Evolutionary conservation across 306 rosid species (phyloP).

Genomic region (Acmispon strigosus): DNA sequence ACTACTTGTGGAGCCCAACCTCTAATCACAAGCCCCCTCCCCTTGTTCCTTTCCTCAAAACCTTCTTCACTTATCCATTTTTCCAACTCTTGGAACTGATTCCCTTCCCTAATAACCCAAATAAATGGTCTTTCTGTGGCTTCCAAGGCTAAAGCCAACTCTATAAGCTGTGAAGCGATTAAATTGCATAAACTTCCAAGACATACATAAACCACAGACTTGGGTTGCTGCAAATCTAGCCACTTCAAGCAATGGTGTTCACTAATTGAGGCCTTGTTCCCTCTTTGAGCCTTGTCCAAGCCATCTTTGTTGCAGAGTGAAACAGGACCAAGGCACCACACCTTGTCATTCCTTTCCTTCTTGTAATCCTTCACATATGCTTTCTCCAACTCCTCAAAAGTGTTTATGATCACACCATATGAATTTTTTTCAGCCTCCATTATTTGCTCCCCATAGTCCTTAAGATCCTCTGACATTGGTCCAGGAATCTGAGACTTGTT

Average conservation of each 20-base stretch:
- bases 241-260: slow-evolving; percentile 39
- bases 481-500: slow-evolving; percentile 13
- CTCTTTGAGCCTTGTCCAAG: slow-evolving; percentile 51
- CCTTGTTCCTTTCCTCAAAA: slow-evolving; percentile 42
- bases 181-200: slow-evolving; percentile 59
- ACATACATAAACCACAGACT: slow-evolving; percentile 49
- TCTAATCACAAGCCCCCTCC: slow-evolving; percentile 39
- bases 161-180: slow-evolving; percentile 30
- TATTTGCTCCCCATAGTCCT: neutral
- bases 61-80: slow-evolving; percentile 37
- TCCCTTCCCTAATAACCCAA: slow-evolving; percentile 53
- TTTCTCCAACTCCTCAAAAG: slow-evolving; percentile 44
- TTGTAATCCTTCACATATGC: slow-evolving; percentile 26
- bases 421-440: slow-evolving; percentile 16
- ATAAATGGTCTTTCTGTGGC: slow-evolving; percentile 49
- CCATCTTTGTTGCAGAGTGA: slow-evolving; percentile 34
- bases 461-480: neutral
- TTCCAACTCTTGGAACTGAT: slow-evolving; percentile 23
- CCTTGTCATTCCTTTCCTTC: slow-evolving; percentile 24
- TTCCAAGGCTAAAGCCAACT: slow-evolving; percentile 57
- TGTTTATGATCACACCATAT: slow-evolving; percentile 37
- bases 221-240: slow-evolving; percentile 33
- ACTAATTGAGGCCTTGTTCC: slow-evolving; percentile 30
- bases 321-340: slow-evolving; percentile 58
- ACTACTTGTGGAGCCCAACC: slow-evolving; percentile 78